Evolutionary conservation across 441 rosid species (phyloP).

Genomic region (Eruca vesicaria): DNA sequence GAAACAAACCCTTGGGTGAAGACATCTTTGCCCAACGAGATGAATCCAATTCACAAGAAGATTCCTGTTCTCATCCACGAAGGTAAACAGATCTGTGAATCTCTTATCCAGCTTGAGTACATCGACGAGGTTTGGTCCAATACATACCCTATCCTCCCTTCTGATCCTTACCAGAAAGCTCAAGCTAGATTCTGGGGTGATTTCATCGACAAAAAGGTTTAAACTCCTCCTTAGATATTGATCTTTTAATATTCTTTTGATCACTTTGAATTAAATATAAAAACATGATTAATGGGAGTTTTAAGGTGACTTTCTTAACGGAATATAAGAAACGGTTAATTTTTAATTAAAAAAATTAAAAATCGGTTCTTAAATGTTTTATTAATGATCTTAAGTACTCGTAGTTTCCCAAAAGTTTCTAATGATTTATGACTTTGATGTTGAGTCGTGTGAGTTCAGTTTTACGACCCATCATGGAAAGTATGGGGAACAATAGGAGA

Average conservation of each 20-base stretch:
- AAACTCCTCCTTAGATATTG: not conserved
- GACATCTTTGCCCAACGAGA: not conserved
- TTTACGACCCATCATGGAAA: constrained; percentile 28
- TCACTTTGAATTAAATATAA: not conserved
- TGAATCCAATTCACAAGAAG: not conserved
- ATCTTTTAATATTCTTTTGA: not conserved
- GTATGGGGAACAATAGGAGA: constrained; percentile 30
- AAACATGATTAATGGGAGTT: no score
- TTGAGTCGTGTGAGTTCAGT: not conserved
- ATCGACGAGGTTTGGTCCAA: not conserved
- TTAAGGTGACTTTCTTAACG: no score
- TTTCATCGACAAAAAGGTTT: not conserved
- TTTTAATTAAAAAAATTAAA: no score
- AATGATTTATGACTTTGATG: not conserved
- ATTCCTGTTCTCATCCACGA: constrained; percentile 1
- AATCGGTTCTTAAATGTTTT: no score
- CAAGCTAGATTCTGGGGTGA: not conserved
- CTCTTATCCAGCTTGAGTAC: constrained; percentile 4
- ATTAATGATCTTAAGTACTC: no score
- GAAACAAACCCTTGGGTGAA: not conserved
- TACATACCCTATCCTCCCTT: not conserved
- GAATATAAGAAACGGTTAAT: no score
- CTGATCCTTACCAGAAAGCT: not conserved
- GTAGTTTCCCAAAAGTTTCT: not conserved
- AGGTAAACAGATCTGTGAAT: not conserved